Percentiles rank a stretch among this genome's conserved stretches.
These are phyloP conservation scores for Candida germanica DNA, from an alignment of 805 yeast species.

Conservation along the genomic window DNA sequence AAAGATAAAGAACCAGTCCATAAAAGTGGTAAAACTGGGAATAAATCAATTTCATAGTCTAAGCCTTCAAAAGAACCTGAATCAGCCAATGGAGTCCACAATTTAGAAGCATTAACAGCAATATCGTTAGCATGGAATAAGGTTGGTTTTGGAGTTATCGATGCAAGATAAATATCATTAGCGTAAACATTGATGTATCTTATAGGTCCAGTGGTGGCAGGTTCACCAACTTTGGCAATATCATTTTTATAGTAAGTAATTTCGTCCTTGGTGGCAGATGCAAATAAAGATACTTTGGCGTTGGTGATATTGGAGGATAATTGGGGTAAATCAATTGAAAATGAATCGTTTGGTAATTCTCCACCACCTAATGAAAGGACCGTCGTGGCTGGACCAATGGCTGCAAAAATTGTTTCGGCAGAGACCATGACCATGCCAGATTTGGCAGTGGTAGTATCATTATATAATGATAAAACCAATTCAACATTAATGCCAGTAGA, in stretches of 20 bases:
- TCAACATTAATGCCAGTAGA: conserved; percentile 15
- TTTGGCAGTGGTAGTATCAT: conserved; percentile 12
- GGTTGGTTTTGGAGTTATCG: conserved; percentile 26
- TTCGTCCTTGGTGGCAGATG: conserved; percentile 27
- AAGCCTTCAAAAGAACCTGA: conserved; percentile 24
- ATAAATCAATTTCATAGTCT: conserved; percentile 24
- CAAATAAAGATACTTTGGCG: conserved; percentile 23
- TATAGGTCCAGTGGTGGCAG: conserved; percentile 19
- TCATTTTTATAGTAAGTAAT: conserved; percentile 17
- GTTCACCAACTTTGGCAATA: conserved; percentile 11
- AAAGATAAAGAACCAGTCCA: conserved; percentile 22
- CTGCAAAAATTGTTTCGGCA: conserved; percentile 15
- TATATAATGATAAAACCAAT: conserved; percentile 19
- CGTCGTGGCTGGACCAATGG: conserved; percentile 20
- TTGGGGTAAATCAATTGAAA: conserved; percentile 20
- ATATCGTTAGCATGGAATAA: conserved; percentile 23
- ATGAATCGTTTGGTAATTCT: conserved; percentile 18
- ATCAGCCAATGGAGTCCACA: conserved; percentile 26
- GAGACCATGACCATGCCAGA: conserved; percentile 7
- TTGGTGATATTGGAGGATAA: conserved; percentile 15
- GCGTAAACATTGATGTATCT: conserved; percentile 24
- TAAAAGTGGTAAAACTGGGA: conserved; percentile 24
- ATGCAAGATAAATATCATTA: conserved; percentile 18
- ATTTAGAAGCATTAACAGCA: conserved; percentile 13
- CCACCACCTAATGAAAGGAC: conserved; percentile 19